These are phyloP conservation scores for Boletellus emodensis DNA, from an alignment of 768 basidiomycete species.

Conservation along the genomic window DNA sequence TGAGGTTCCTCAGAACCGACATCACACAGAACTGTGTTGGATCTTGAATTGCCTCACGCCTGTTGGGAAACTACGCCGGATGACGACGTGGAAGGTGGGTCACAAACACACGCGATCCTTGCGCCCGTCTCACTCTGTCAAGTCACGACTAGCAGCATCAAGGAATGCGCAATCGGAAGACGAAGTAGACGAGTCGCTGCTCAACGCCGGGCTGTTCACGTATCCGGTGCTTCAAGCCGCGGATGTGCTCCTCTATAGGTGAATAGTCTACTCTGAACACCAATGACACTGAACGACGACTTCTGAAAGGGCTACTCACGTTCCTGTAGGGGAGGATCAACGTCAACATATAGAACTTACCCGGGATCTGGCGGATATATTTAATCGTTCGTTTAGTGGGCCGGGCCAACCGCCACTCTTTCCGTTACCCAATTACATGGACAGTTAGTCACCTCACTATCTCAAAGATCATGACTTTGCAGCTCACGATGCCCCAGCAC, in stretches of 20 bases:
- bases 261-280: constrained; percentile 13
- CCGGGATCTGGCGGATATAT: constrained; percentile 76
- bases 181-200: constrained; percentile 74
- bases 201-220: constrained; percentile 84
- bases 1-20: constrained; percentile 53
- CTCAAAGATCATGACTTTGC: not conserved
- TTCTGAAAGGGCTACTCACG: constrained; percentile 70
- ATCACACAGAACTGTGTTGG: constrained; percentile 89
- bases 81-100: constrained; percentile 96
- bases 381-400: constrained; percentile 65
- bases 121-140: constrained; percentile 1
- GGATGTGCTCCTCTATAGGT: constrained; percentile 87
- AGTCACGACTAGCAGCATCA: constrained; percentile 74
- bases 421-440: constrained; percentile 64
- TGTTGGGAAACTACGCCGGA: constrained; percentile 75
- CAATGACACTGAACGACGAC: not conserved
- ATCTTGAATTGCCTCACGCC: constrained; percentile 82
- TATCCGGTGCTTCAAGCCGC: constrained; percentile 94
- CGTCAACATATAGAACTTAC: constrained; percentile 89
- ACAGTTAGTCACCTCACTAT: constrained; percentile 50
- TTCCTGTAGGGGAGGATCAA: constrained; percentile 97
- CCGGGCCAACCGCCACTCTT: constrained; percentile 50
- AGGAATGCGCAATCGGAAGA: constrained; percentile 72
- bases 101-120: not conserved
- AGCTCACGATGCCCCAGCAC: constrained; percentile 43